Percentiles rank a stretch among this genome's conserved stretches.
phyloP scores from a whole-genome alignment of 306 rosid species.

The Hippophae gyantsensis region DNA sequence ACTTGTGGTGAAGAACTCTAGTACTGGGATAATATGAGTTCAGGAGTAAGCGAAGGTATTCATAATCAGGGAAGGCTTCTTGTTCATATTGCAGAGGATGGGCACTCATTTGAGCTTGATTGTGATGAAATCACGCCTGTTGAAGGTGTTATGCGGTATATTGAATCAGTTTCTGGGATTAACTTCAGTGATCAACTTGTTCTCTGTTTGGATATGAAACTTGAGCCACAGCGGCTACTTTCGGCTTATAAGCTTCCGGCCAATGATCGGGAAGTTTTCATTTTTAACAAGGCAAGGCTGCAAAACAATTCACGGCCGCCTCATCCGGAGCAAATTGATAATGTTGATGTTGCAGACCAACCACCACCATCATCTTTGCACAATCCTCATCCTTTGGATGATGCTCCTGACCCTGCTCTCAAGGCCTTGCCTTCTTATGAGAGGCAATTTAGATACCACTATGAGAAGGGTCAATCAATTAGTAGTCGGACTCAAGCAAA shows the following conservation, averaged over 20 bases:
- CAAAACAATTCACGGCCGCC: conserved; percentile 52
- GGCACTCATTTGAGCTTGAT: conserved; percentile 60
- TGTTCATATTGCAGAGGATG: conserved; percentile 88
- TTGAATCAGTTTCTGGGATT: conserved; percentile 49
- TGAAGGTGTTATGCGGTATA: conserved; percentile 58
- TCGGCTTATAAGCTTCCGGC: conserved; percentile 84
- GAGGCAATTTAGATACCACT: conserved; percentile 79
- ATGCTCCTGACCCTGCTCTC: conserved; percentile 90
- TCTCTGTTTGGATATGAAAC: conserved; percentile 70
- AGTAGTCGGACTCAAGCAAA: conserved; percentile 41
- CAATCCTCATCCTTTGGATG: conserved; percentile 75
- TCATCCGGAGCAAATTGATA: conserved; percentile 48
- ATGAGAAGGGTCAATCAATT: conserved; percentile 50
- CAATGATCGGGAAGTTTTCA: conserved; percentile 59
- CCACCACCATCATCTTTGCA: conserved; percentile 53
- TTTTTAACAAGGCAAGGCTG: conserved; percentile 73
- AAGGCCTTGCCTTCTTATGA: conserved; percentile 92
- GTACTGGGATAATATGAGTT: conserved; percentile 57
- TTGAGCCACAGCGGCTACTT: conserved; percentile 59
- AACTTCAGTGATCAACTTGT: conserved; percentile 62
- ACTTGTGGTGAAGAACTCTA: conserved; percentile 21
- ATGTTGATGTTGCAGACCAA: conserved; percentile 39
- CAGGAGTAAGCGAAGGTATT: conserved; percentile 34
- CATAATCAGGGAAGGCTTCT: conserved; percentile 52
- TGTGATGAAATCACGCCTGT: conserved; percentile 62